phyloP scores from a whole-genome alignment of 2,329 filamentous ascomycete species.

The Colletotrichum kahawae region DNA sequence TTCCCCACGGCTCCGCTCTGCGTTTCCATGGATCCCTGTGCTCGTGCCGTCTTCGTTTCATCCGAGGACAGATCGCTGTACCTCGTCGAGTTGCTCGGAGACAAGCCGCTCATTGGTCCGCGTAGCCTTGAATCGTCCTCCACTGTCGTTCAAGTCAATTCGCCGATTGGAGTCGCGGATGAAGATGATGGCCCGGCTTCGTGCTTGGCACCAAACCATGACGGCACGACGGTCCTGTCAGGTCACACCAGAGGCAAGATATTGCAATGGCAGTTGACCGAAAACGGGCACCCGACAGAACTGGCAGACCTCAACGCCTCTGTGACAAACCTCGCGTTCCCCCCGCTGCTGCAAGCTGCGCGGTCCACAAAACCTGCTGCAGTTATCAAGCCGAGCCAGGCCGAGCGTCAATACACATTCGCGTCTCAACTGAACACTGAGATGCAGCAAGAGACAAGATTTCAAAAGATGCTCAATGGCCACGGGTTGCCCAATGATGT shows the following conservation, averaged over 20 bases:
- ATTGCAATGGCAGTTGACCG: slow-evolving; percentile 79
- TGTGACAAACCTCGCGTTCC: slow-evolving; percentile 81
- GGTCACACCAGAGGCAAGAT: slow-evolving; percentile 84
- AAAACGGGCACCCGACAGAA: slow-evolving; percentile 69
- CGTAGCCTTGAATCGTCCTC: slow-evolving; percentile 57
- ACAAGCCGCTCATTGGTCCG: slow-evolving; percentile 59
- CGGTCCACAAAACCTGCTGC: slow-evolving; percentile 56
- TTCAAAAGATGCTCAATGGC: slow-evolving; percentile 49
- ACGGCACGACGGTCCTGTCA: slow-evolving; percentile 79
- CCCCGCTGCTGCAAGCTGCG: slow-evolving; percentile 62
- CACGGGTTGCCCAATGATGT: slow-evolving; percentile 52
- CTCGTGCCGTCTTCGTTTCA: slow-evolving; percentile 81
- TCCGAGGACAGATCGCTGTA: slow-evolving; percentile 83
- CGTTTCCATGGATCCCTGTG: slow-evolving; percentile 79
- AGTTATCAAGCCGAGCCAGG: slow-evolving; percentile 82
- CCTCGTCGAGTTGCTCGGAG: slow-evolving; percentile 73
- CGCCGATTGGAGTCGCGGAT: slow-evolving; percentile 61
- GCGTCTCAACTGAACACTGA: slow-evolving; percentile 65
- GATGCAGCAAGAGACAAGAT: slow-evolving; percentile 42
- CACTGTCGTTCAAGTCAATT: slow-evolving; percentile 60
- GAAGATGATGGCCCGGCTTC: slow-evolving; percentile 69
- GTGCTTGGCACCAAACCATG: slow-evolving; percentile 78
- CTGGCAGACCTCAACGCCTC: slow-evolving; percentile 78
- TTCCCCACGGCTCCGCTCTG: slow-evolving; percentile 77
- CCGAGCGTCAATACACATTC: slow-evolving; percentile 68